Percentiles rank a stretch among this genome's conserved stretches.
These are phyloP conservation scores for Penicillium maclennaniae DNA, from an alignment of 495 filamentous ascomycete species.

Conservation along the genomic window DNA sequence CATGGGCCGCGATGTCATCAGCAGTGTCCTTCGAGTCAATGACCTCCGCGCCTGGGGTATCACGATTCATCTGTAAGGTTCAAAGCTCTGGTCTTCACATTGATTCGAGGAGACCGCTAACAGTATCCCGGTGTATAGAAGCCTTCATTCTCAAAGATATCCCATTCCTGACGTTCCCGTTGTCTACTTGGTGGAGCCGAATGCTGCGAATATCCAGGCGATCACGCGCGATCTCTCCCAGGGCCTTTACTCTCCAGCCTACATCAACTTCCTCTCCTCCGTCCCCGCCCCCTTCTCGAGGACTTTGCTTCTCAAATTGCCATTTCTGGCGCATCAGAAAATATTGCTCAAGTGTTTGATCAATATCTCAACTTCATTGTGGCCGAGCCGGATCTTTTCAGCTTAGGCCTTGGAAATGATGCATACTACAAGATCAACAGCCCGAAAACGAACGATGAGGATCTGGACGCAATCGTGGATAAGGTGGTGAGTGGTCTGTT, in stretches of 20 bases:
- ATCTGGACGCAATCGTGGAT: constrained; percentile 81
- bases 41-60: constrained; percentile 90
- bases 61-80: constrained; percentile 84
- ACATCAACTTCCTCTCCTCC: constrained; percentile 96
- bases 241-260: constrained; percentile 86
- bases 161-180: constrained; percentile 96
- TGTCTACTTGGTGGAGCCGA: constrained; percentile 93
- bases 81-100: not conserved
- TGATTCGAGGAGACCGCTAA: constrained; percentile 9
- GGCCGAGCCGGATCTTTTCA: constrained; percentile 93
- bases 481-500: constrained; percentile 91
- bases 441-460: constrained; percentile 81
- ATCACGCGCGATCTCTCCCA: constrained; percentile 87
- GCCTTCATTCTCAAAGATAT: constrained; percentile 77
- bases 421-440: constrained; percentile 96
- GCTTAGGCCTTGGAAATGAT: constrained; percentile 80
- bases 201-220: constrained; percentile 66
- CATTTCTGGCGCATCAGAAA: constrained; percentile 74
- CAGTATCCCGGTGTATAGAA: constrained; percentile 41
- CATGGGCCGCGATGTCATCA: constrained; percentile 74
- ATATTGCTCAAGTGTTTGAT: constrained; percentile 89
- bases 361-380: constrained; percentile 99
- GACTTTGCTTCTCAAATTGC: constrained; percentile 91
- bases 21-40: constrained; percentile 88
- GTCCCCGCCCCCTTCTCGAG: constrained; percentile 91